A percentile compares a stretch with the other conserved stretches of the same genome.
Conservation (phyloP, 768 basidiomycete genomes). For the Kwoniella sp. region DNA sequence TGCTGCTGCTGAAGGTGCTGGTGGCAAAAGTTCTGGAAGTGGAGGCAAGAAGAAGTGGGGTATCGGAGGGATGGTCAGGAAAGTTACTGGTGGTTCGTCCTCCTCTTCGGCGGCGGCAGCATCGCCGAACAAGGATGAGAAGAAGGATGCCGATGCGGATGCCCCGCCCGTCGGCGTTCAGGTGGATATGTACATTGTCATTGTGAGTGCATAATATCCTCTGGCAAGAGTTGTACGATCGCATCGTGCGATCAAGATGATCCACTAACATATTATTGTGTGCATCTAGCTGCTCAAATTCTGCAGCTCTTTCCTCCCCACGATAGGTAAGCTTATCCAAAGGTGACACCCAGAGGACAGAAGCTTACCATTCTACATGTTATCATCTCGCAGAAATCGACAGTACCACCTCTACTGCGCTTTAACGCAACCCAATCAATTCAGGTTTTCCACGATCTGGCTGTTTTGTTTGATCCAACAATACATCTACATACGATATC, state of each 20-base stretch:
- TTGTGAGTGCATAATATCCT: conserved; percentile 43
- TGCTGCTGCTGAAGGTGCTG: conserved; percentile 25
- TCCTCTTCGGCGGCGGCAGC: conserved; percentile 59
- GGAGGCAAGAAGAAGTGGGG: conserved; percentile 68
- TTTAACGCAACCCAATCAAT: conserved; percentile 28
- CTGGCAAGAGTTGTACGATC: too few relatives aligned
- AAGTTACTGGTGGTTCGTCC: conserved; percentile 62
- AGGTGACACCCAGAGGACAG: too few relatives aligned
- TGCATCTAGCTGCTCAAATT: conserved; percentile 82
- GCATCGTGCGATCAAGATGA: too few relatives aligned
- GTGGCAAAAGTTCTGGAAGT: conserved; percentile 39
- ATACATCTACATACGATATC: too few relatives aligned
- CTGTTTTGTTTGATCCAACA: too few relatives aligned
- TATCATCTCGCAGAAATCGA: conserved; percentile 16
- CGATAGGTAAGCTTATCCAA: conserved; percentile 67
- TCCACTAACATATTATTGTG: too few relatives aligned
- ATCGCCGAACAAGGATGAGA: conserved; percentile 4
- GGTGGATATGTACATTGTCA: conserved; percentile 96
- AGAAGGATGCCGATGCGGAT: conserved; percentile 60
- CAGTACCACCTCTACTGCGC: conserved; percentile 46
- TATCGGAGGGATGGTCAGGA: conserved; percentile 65
- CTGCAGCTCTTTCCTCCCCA: conserved; percentile 96
- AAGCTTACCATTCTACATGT: conserved; percentile 14
- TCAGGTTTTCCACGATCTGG: too few relatives aligned
- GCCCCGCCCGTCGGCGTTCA: conserved; percentile 68